phyloP scores from a whole-genome alignment of 2,329 filamentous ascomycete genomes.

The Sclerotinia subarctica region DNA sequence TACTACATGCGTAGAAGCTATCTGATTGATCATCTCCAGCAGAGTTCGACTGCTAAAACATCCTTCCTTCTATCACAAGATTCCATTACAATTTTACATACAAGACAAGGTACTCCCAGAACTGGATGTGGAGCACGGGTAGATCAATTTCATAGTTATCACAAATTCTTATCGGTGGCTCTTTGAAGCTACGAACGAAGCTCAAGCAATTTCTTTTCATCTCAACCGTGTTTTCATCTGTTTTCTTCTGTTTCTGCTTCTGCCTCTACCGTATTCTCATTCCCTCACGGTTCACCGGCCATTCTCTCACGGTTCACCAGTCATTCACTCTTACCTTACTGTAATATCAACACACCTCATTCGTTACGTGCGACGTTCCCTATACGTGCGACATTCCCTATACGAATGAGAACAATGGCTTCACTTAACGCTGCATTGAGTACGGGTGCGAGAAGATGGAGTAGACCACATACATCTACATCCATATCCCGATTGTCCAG shows the following conservation, averaged over 20 bases:
- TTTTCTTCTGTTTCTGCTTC: not conserved
- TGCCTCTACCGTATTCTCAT: not conserved
- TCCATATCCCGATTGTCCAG: not conserved
- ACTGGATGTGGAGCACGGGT: not conserved
- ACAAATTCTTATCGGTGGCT: conserved; percentile 4
- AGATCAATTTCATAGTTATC: conserved; percentile 5
- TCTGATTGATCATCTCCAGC: not conserved
- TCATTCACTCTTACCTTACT: not conserved
- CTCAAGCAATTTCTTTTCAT: not conserved
- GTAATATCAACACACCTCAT: not conserved
- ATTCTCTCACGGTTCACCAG: too few species aligned
- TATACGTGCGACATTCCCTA: not conserved
- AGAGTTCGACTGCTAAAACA: not conserved
- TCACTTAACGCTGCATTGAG: conserved; percentile 11
- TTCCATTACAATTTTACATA: too few species aligned
- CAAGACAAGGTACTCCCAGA: not conserved
- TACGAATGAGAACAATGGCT: conserved; percentile 7
- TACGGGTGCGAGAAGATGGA: conserved; percentile 8
- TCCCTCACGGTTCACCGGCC: too few species aligned
- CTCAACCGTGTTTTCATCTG: not conserved
- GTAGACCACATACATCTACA: not conserved
- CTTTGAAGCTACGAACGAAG: not conserved
- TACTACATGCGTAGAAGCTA: not conserved
- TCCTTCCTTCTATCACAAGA: not conserved
- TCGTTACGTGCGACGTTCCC: not conserved